phyloP scores from a whole-genome alignment of 441 rosid species.

The Euphorbia schlechtendalii region DNA sequence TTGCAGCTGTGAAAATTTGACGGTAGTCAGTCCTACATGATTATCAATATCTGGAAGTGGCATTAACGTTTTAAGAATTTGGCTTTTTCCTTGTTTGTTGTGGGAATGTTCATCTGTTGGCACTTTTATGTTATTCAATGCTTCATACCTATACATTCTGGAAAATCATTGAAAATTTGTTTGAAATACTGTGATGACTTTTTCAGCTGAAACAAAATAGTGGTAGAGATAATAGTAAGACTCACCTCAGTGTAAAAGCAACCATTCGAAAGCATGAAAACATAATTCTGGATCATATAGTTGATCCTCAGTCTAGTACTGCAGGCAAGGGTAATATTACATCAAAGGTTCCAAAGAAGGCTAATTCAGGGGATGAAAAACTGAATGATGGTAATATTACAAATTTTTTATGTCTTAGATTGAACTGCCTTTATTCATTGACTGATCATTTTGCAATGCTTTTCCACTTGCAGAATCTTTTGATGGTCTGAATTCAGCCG shows the following conservation, averaged over 20 bases:
- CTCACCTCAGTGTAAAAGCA: slow-evolving; percentile 22
- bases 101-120: not conserved
- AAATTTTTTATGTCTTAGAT: not conserved
- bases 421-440: not conserved
- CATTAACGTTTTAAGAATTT: not conserved
- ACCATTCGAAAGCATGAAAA: slow-evolving; percentile 22
- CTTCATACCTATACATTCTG: not conserved
- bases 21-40: not conserved
- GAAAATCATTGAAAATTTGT: slow-evolving; percentile 5
- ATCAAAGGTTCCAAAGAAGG: slow-evolving; percentile 33
- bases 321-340: slow-evolving; percentile 28
- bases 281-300: slow-evolving; percentile 21
- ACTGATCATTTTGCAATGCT: slow-evolving; percentile 16
- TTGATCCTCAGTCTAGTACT: slow-evolving; percentile 26
- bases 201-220: slow-evolving; percentile 35
- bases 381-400: slow-evolving; percentile 33
- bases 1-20: not conserved
- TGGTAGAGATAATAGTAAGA: slow-evolving; percentile 25
- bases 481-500: slow-evolving; percentile 33
- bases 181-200: slow-evolving; percentile 5
- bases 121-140: not conserved
- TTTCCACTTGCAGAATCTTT: slow-evolving; percentile 33
- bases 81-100: not conserved
- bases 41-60: not conserved
- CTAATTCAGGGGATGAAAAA: slow-evolving; percentile 24